Percentiles rank a stretch among this genome's conserved stretches.
Conservation (phyloP, 306 rosid species). For the Quercus variabilis region DNA sequence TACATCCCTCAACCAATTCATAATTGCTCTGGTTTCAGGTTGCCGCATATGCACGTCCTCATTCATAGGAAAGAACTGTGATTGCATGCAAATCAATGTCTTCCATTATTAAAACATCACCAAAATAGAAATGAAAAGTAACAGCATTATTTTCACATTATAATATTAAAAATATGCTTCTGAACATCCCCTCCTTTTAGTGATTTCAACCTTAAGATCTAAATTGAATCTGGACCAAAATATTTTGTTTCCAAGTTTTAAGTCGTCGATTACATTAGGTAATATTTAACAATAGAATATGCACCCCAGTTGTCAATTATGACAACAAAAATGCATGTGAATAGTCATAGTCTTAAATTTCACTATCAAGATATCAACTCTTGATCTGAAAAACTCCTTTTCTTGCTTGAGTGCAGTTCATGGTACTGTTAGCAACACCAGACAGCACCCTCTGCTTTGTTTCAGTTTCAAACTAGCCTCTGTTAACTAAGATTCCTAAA, state of each 20-base stretch:
- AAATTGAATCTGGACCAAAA: background rate
- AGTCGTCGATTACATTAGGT: background rate
- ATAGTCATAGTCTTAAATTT: background rate
- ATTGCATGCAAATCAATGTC: conserved; percentile 28
- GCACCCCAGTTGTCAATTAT: background rate
- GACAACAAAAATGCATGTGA: background rate
- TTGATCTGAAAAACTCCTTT: background rate
- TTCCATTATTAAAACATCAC: conserved; percentile 12
- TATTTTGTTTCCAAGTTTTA: background rate
- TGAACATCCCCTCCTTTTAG: background rate
- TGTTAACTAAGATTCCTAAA: background rate
- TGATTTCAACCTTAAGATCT: background rate
- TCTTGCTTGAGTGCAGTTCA: background rate
- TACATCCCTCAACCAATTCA: conserved; percentile 76
- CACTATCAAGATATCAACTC: background rate
- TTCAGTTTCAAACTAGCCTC: background rate
- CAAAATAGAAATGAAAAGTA: background rate
- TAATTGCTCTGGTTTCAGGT: conserved; percentile 92
- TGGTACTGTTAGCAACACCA: background rate
- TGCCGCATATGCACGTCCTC: conserved; percentile 59
- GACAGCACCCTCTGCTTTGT: background rate
- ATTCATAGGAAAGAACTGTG: conserved; percentile 58
- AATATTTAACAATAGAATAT: background rate
- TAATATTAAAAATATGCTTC: background rate
- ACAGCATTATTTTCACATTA: background rate